Percentiles rank a stretch among this genome's conserved stretches.
These are phyloP conservation scores for Olyra latifolia DNA, from an alignment of 176 grass and related monocot species.

Conservation along the genomic window DNA sequence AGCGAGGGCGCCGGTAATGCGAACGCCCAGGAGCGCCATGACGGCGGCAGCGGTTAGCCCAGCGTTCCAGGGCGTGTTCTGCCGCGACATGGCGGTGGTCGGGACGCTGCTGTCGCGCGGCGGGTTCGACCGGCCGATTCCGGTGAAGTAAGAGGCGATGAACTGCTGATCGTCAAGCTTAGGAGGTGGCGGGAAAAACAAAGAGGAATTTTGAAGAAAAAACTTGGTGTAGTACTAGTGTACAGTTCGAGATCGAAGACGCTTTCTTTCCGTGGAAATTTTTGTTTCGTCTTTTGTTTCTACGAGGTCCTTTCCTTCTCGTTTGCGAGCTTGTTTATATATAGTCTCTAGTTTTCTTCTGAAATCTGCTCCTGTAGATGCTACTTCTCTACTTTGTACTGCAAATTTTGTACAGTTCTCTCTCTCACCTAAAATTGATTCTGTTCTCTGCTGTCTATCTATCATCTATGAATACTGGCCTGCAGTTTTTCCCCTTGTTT, in stretches of 20 bases:
- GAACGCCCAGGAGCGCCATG: background rate
- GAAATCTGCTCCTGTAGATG: conserved; percentile 6
- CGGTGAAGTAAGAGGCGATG: conserved; percentile 78
- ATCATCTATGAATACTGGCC: background rate
- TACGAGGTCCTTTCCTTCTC: background rate
- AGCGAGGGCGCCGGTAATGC: background rate
- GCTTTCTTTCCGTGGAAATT: background rate
- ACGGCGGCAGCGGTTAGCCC: conserved; percentile 29
- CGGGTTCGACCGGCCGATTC: conserved; percentile 51
- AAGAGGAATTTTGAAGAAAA: background rate
- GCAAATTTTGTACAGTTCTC: conserved; percentile 31
- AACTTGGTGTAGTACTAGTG: background rate
- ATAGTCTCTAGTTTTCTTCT: background rate
- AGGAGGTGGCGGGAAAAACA: conserved; percentile 22
- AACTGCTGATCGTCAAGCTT: conserved; percentile 49
- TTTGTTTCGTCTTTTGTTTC: conserved; percentile 20
- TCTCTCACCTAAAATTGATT: background rate
- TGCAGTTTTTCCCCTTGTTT: background rate
- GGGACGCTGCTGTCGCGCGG: conserved; percentile 59
- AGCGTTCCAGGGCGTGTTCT: conserved; percentile 75
- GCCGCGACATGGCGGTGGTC: conserved; percentile 84
- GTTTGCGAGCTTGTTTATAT: background rate
- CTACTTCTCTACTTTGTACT: background rate
- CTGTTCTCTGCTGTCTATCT: background rate
- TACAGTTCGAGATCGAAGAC: background rate